Evolutionary conservation across 495 filamentous ascomycete species (phyloP).

Genomic region (Chlorociboria aeruginascens): DNA sequence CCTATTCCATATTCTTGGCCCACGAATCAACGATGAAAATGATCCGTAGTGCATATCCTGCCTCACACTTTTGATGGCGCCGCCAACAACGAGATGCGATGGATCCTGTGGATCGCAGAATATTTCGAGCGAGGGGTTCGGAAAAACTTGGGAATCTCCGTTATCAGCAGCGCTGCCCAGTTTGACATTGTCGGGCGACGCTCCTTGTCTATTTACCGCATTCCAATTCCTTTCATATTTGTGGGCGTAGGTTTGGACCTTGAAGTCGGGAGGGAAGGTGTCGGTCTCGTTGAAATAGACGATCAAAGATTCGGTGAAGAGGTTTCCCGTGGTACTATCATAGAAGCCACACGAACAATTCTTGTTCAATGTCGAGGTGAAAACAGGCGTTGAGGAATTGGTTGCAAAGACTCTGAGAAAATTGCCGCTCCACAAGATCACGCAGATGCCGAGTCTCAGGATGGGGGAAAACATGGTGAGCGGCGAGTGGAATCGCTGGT

Average conservation of each 20-base stretch:
- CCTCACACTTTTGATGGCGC: constrained; percentile 12
- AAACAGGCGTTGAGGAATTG: neutral
- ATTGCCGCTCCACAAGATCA: too few species aligned
- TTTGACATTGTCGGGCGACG: constrained; percentile 19
- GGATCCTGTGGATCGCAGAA: neutral
- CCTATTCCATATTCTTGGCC: constrained; percentile 12
- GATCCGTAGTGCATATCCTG: constrained; percentile 31
- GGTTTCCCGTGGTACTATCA: constrained; percentile 16
- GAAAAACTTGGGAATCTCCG: too few species aligned
- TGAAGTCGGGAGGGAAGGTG: constrained; percentile 17
- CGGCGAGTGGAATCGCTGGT: neutral
- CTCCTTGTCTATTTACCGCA: constrained; percentile 24
- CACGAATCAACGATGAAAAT: constrained; percentile 22
- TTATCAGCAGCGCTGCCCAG: constrained; percentile 3
- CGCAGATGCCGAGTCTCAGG: too few species aligned
- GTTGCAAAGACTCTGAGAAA: too few species aligned
- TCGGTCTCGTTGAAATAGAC: constrained; percentile 32
- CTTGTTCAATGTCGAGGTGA: neutral
- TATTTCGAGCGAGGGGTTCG: neutral
- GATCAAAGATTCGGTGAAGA: constrained; percentile 30
- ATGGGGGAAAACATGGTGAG: too few species aligned
- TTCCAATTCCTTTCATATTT: constrained; percentile 29
- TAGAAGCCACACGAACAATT: constrained; percentile 29
- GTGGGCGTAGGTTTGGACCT: constrained; percentile 20
- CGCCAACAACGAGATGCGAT: neutral